These are phyloP conservation scores for Camellia sinensis DNA, from an alignment of 148 eudicot species.

Conservation along the genomic window DNA sequence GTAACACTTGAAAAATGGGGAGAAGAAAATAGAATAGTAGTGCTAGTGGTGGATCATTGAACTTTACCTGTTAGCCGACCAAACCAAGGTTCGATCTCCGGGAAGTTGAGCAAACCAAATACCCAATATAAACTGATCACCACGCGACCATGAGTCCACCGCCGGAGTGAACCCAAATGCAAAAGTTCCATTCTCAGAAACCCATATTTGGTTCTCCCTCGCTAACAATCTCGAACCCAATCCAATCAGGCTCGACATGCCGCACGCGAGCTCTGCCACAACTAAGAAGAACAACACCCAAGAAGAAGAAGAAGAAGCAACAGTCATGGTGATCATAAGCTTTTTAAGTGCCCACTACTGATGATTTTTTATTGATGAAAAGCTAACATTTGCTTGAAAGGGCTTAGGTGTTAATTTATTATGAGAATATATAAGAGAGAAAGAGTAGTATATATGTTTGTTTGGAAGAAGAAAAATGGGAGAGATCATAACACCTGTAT, in stretches of 20 bases:
- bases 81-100: slow-evolving; percentile 53
- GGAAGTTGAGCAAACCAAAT: slow-evolving; percentile 68
- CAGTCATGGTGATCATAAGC: neutral
- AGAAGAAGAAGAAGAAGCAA: neutral
- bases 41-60: neutral
- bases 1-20: too few relatives aligned
- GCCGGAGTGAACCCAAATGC: slow-evolving; percentile 70
- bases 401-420: too few relatives aligned
- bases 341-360: too few relatives aligned
- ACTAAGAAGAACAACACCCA: slow-evolving; percentile 12
- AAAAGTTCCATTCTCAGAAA: slow-evolving; percentile 78
- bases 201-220: slow-evolving; percentile 53
- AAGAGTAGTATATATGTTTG: neutral
- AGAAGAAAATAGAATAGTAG: neutral
- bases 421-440: neutral
- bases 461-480: slow-evolving; percentile 13
- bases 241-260: slow-evolving; percentile 30
- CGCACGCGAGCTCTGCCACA: slow-evolving; percentile 20
- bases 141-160: slow-evolving; percentile 14
- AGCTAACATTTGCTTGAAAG: too few relatives aligned
- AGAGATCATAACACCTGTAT: slow-evolving; percentile 39
- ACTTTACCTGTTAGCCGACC: slow-evolving; percentile 67
- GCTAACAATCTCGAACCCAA: slow-evolving; percentile 61
- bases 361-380: too few relatives aligned
- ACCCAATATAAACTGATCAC: slow-evolving; percentile 40